Evolutionary conservation across 2,329 filamentous ascomycete species (phyloP), one percentile per base, ranked within the genome.

Genomic region (Aspergillus pseudoviridinutans): DNA sequence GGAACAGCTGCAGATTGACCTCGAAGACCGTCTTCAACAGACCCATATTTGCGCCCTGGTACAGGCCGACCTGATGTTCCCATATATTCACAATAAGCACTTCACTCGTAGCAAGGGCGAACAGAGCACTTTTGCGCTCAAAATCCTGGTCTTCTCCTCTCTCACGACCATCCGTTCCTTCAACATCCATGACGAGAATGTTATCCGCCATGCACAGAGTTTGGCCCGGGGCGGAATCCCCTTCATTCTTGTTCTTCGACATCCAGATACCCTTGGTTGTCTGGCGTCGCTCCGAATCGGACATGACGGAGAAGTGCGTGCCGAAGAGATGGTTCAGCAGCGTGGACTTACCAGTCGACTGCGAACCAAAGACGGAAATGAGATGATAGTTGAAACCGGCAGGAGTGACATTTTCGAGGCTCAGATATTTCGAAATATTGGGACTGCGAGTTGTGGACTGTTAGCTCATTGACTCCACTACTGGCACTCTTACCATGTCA

Each of bases 201-300:
- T 99, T 99, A 69, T 96, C 91, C 55, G 93, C 92, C 92, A 97
- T 97, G 63, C 80, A 80, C 63, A 78, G 77, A 51, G 74, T 77
- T 56, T 77, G 80, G 53, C 56, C 59, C 5, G 24, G 10, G 3
- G 65, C 59, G 22, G 57, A 68, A 62, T 57, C 79, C 74, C 63
- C 76, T 75, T 53, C 79, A 76, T 65, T 82, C 82, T 96, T 96
- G 78, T 97, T 97, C 80, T 96, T 96, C 63, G 92, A 96, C 88
- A 99, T 89, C 94, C 94, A 99, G 73, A 99, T 99, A 71, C 94
- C 94, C 81, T 97, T 99, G 49, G 94, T 99, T 0, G 94, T 99
- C 82, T 99, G 94, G 61, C 92, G 87, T 63, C 94, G 86, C 75
- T 97, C 92, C 61, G 87, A 83, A 82, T 99, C 94, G 67, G 91